Conservation (phyloP, 306 rosid genomes). For the Fragaria iinumae region DNA sequence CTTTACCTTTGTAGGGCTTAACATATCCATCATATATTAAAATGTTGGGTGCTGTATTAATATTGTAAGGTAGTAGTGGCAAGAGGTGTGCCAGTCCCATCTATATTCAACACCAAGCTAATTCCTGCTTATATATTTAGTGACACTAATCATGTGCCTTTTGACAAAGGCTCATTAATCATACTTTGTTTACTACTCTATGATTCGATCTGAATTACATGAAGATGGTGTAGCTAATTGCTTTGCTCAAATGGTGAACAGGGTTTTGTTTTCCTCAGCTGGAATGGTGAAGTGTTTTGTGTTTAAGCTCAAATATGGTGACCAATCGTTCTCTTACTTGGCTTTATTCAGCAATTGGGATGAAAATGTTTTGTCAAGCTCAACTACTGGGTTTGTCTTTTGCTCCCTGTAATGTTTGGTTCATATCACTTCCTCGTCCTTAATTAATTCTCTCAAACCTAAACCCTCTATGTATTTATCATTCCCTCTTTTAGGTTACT, state of each 20-base stretch:
- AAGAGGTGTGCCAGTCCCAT: background rate
- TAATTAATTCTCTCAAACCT: background rate
- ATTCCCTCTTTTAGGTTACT: background rate
- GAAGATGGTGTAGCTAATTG: background rate
- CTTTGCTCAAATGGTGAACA: background rate
- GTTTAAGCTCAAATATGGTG: background rate
- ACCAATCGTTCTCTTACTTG: slow-evolving; percentile 17
- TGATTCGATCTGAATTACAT: slow-evolving; percentile 6
- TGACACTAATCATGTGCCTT: background rate
- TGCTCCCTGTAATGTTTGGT: slow-evolving; percentile 1
- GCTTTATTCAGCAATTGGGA: slow-evolving; percentile 10
- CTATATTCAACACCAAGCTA: background rate
- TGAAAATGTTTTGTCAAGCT: background rate
- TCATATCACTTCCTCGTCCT: background rate
- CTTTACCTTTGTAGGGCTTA: background rate
- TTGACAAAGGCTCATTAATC: slow-evolving; percentile 9
- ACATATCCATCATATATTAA: background rate
- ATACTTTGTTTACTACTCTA: background rate
- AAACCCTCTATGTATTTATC: background rate
- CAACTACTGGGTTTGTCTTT: slow-evolving; percentile 14
- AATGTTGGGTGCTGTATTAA: slow-evolving; percentile 3
- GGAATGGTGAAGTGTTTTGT: background rate
- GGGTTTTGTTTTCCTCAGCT: background rate
- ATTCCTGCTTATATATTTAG: background rate
- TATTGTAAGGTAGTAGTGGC: background rate